Evolutionary conservation across 306 rosid species (phyloP), one percentile per base, ranked within the genome.

Genomic region (Prunus dulcis): DNA sequence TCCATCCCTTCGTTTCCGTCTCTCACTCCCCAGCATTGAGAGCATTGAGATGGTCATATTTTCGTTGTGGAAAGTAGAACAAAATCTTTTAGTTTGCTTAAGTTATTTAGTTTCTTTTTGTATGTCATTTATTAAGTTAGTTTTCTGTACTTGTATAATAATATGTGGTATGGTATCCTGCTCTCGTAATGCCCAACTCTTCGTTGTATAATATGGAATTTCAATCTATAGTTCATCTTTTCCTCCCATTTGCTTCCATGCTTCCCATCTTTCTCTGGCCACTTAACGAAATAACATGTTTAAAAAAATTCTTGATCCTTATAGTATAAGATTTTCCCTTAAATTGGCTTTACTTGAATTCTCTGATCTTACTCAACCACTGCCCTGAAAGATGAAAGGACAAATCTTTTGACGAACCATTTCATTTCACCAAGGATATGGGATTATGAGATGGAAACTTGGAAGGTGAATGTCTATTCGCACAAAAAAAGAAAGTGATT

Each of bases 1-100:
- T 91, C 96, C 38, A 91, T 91, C 75, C 94, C 98, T n/a, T 89
- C 96, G 3, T 93, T 91, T 76, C 96, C 98, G 55, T 91, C 96
- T 76, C 98, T 93, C 75, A 86, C 90, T 69, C 87, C 89, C 43
- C 91, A 84, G 74, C 91, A 89, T 55, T 89, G 77, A 83, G 76
- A 84, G 74, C 91, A 89, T 55, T 89, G 77, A 83, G 76, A 56
- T 15, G 81, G 13, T 75, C 71, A 64, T 53, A 65, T 46, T 74
- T 71, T 43, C 46, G 22, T 9, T 6, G 43, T 38, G 43, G 2
- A 45, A 78, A 18, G 47, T 45, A 72, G 32, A 43, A 34, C 10
- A 56, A 60, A 60, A 71, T 71, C 32, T 69, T 65, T 38, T 60
- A 76, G 56, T 79, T 61, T 41, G 83, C 63, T 71, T 66, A 78